phyloP scores from a whole-genome alignment of 2,329 filamentous ascomycete species.

The Dactylella cylindrospora region DNA sequence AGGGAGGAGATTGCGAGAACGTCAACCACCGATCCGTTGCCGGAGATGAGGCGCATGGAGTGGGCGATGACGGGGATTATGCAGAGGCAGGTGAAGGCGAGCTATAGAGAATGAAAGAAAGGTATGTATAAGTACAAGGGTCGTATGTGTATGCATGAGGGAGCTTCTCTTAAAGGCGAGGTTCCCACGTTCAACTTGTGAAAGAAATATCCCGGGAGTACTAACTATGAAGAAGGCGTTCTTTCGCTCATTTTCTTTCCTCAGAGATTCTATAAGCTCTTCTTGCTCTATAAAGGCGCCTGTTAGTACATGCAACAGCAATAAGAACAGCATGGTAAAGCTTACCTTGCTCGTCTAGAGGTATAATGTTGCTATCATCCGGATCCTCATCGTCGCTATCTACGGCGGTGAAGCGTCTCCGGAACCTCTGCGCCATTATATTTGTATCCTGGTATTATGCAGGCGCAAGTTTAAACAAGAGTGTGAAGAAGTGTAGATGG shows the following conservation, averaged over 20 bases:
- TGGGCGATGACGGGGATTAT: conserved; percentile 11
- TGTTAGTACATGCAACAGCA: not conserved
- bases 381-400: conserved; percentile 8
- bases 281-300: conserved; percentile 27
- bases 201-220: not conserved
- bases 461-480: not conserved
- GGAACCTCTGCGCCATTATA: conserved; percentile 24
- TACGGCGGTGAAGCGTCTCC: conserved; percentile 9
- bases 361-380: conserved; percentile 13
- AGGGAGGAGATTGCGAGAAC: conserved; percentile 35
- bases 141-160: no score
- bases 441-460: not conserved
- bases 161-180: no score
- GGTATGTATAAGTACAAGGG: no score
- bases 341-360: conserved; percentile 41
- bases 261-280: conserved; percentile 28
- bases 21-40: conserved; percentile 25
- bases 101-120: conserved; percentile 1
- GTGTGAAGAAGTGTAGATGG: no score
- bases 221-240: conserved; percentile 43
- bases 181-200: no score
- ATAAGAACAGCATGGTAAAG: not conserved
- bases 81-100: conserved; percentile 39
- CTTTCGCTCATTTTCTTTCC: conserved; percentile 37
- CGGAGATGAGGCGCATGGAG: conserved; percentile 9